A percentile compares a stretch with the other conserved stretches of the same genome.
Conservation (phyloP, 1,139 yeast genomes). For the Spencermartinsiella ligniputridi region DNA sequence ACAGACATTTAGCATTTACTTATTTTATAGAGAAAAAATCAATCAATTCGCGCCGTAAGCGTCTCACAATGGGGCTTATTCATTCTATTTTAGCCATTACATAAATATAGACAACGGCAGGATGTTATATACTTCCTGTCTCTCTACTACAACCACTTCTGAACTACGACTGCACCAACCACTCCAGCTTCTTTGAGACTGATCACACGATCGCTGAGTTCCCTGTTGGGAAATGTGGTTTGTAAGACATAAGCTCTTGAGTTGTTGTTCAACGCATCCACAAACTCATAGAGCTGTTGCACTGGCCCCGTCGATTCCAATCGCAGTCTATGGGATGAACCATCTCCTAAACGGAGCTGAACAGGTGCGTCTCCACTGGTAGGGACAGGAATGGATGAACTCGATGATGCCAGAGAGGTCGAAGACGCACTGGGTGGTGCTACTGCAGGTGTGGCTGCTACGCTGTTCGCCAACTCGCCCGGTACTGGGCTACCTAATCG, state of each 20-base stretch:
- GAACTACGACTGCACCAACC: slow-evolving; percentile 83
- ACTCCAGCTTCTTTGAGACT: slow-evolving; percentile 73
- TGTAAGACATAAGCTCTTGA: slow-evolving; percentile 61
- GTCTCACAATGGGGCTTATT: no score
- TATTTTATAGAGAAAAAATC: no score
- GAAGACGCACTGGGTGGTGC: slow-evolving; percentile 15
- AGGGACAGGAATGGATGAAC: slow-evolving; percentile 23
- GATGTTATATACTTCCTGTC: no score
- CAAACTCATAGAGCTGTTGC: slow-evolving; percentile 65
- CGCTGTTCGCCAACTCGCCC: slow-evolving; percentile 19
- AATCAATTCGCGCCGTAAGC: no score
- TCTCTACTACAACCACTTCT: slow-evolving; percentile 32
- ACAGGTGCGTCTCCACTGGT: slow-evolving; percentile 67
- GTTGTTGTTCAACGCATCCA: slow-evolving; percentile 41
- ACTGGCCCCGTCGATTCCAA: slow-evolving; percentile 67
- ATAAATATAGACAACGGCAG: no score
- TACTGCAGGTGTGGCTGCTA: slow-evolving; percentile 16
- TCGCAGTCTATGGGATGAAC: slow-evolving; percentile 60
- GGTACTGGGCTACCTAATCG: slow-evolving; percentile 89
- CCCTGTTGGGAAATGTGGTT: slow-evolving; percentile 79
- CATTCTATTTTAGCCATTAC: no score
- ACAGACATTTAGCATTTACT: background rate
- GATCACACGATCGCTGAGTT: slow-evolving; percentile 53
- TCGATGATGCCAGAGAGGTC: slow-evolving; percentile 11
- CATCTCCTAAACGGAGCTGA: slow-evolving; percentile 83